phyloP scores from a whole-genome alignment of 495 filamentous ascomycete species.

The Penicillium longicatenatum region DNA sequence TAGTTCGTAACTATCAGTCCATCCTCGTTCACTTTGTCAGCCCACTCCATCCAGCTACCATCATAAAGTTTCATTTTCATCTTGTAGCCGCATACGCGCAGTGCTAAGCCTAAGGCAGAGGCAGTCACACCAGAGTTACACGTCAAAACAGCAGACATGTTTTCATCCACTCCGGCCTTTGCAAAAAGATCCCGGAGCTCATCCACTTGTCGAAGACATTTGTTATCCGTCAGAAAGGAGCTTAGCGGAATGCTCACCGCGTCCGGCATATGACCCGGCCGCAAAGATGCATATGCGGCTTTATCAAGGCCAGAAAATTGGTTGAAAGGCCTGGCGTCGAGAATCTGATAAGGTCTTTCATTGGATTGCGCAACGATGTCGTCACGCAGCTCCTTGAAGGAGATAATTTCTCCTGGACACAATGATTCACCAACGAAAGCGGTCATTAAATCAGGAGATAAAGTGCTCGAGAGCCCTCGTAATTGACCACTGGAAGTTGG shows the following conservation, averaged over 20 bases:
- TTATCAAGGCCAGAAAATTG: conserved; percentile 11
- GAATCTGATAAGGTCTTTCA: not conserved
- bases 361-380: not conserved
- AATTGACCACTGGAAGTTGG: not conserved
- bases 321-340: not conserved
- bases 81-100: conserved; percentile 21
- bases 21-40: conserved; percentile 15
- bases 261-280: conserved; percentile 35
- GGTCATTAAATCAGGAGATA: not conserved
- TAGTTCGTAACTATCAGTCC: conserved; percentile 3
- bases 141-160: conserved; percentile 23
- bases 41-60: conserved; percentile 43
- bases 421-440: conserved; percentile 7
- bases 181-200: conserved; percentile 25
- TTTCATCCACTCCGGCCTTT: conserved; percentile 19
- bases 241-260: conserved; percentile 34
- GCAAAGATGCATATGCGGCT: conserved; percentile 12
- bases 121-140: conserved; percentile 41
- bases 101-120: conserved; percentile 28
- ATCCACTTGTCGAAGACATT: conserved; percentile 13
- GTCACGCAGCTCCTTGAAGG: not conserved
- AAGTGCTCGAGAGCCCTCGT: not conserved
- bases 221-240: conserved; percentile 21
- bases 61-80: conserved; percentile 30
- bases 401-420: not conserved